Evolutionary conservation across 1,284 basidiomycete genomes (phyloP).

Genomic region (Marasmius fiardii): DNA sequence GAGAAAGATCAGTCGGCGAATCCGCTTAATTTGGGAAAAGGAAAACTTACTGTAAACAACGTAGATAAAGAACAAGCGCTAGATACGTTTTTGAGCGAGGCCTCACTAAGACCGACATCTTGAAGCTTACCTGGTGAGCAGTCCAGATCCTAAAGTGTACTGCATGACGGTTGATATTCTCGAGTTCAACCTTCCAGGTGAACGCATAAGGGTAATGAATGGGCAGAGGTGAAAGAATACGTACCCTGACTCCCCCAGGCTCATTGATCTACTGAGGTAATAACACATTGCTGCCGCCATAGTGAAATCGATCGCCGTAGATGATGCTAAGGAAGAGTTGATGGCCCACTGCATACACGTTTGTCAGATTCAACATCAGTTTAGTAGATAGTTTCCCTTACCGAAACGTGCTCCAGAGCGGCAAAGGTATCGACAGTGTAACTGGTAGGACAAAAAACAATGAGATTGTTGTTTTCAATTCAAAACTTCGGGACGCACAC

Average conservation of each 20-base stretch:
- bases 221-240: not conserved
- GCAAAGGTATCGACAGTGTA: conserved; percentile 27
- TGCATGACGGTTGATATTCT: conserved; percentile 16
- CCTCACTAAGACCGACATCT: not conserved
- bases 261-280: no score
- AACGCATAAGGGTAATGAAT: not conserved
- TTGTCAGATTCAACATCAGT: not conserved
- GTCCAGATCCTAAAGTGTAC: conserved; percentile 26
- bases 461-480: not conserved
- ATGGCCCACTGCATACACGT: conserved; percentile 33
- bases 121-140: not conserved
- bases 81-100: not conserved
- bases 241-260: no score
- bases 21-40: conserved; percentile 18
- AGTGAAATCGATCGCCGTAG: conserved; percentile 42
- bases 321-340: conserved; percentile 34
- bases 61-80: conserved; percentile 27
- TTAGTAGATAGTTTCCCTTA: conserved; percentile 20
- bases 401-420: conserved; percentile 32
- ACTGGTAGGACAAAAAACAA: conserved; percentile 14
- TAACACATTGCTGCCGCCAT: conserved; percentile 42
- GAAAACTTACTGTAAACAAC: conserved; percentile 25
- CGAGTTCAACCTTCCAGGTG: conserved; percentile 13
- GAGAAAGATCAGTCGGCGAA: not conserved
- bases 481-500: conserved; percentile 21